Evolutionary conservation across 1,284 basidiomycete species (phyloP).

Genomic region (Ceratobasidium sp.): DNA sequence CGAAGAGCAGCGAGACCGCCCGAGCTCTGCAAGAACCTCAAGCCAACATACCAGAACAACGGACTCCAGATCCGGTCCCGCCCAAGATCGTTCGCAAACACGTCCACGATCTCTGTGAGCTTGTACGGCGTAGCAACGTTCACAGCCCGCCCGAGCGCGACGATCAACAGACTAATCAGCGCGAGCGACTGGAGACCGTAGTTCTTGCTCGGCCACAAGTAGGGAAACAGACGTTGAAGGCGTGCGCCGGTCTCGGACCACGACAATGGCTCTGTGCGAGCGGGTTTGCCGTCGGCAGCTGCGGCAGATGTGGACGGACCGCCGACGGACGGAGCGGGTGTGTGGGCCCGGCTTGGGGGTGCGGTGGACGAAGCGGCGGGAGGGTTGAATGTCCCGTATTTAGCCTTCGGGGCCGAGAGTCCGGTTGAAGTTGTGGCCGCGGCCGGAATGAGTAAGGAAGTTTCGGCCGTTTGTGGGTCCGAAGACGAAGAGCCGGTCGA

Average conservation of each 20-base stretch:
- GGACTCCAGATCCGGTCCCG: conserved; percentile 66
- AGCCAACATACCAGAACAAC: conserved; percentile 71
- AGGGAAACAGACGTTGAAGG: conserved; percentile 75
- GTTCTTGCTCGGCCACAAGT: conserved; percentile 84
- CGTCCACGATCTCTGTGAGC: conserved; percentile 75
- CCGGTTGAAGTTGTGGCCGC: conserved; percentile 37
- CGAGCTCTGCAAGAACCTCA: conserved; percentile 76
- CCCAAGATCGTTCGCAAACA: conserved; percentile 62
- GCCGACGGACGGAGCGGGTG: conserved; percentile 66
- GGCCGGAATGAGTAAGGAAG: conserved; percentile 63
- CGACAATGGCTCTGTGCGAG: conserved; percentile 60
- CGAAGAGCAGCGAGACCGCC: conserved; percentile 78
- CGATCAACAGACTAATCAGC: conserved; percentile 74
- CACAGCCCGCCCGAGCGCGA: conserved; percentile 80
- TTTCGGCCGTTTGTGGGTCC: conserved; percentile 61
- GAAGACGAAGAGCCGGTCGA: conserved; percentile 63
- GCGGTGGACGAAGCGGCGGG: conserved; percentile 61
- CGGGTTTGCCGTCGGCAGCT: conserved; percentile 33
- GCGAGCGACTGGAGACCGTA: conserved; percentile 76
- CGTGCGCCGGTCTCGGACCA: conserved; percentile 74
- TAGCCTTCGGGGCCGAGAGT: conserved; percentile 43
- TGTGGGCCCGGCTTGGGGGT: conserved; percentile 71
- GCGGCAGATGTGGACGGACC: conserved; percentile 37
- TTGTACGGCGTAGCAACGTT: conserved; percentile 80
- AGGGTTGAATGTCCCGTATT: conserved; percentile 53